Percentiles rank a stretch among this genome's conserved stretches.
Conservation (phyloP, 495 filamentous ascomycete genomes). For the Neurospora sp. region DNA sequence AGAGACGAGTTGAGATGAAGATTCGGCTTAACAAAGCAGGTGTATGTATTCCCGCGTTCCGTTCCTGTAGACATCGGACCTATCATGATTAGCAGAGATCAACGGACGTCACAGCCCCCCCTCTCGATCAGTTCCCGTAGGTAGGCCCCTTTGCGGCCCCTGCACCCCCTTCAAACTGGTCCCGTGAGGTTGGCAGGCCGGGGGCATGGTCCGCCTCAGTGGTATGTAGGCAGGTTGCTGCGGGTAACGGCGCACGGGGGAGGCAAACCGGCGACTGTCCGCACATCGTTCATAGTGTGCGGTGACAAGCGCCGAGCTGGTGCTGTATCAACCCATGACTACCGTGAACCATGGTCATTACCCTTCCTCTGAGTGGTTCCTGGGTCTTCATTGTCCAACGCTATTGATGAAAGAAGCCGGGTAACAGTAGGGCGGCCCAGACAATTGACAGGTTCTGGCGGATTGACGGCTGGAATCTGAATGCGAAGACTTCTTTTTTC, state of each 20-base stretch:
- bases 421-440: neutral
- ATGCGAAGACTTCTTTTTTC: neutral
- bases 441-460: neutral
- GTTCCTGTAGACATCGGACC: neutral
- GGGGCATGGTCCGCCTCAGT: neutral
- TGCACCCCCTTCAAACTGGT: neutral
- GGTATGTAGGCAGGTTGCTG: neutral
- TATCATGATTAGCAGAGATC: neutral
- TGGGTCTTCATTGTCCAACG: neutral
- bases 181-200: neutral
- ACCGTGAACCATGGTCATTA: neutral
- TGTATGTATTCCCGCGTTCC: conserved; percentile 2
- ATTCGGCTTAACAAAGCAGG: conserved; percentile 16
- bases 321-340: neutral
- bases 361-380: neutral
- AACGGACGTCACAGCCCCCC: conserved; percentile 2
- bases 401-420: neutral
- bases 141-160: neutral
- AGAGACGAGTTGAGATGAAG: neutral
- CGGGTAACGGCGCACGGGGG: neutral
- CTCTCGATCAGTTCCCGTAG: neutral
- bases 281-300: neutral
- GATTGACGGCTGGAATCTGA: neutral
- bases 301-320: neutral
- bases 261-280: neutral